A percentile compares a stretch with the other conserved stretches of the same genome.
These are phyloP conservation scores for Nasturtium officinale DNA, from an alignment of 345 rosid genomes.

Conservation along the genomic window DNA sequence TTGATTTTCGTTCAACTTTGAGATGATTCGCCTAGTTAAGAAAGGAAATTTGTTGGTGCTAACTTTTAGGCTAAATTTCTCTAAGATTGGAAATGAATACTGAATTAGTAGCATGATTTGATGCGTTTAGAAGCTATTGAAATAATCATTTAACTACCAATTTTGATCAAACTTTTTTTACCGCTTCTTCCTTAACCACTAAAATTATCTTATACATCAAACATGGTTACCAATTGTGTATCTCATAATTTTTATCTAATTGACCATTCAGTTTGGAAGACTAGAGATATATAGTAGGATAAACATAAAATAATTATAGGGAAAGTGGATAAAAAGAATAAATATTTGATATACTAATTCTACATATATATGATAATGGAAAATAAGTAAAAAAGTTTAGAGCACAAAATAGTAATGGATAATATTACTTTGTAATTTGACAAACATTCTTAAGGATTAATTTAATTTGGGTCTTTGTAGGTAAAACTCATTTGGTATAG, in stretches of 20 bases:
- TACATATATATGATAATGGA: conserved; percentile 1
- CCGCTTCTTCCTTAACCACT: not conserved
- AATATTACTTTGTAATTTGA: conserved; percentile 17
- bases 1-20: not conserved
- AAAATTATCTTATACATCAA: not conserved
- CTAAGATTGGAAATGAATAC: not conserved
- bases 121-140: not conserved
- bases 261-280: conserved; percentile 3
- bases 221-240: not conserved
- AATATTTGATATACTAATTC: not conserved
- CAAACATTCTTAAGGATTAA: conserved; percentile 34
- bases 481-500: conserved; percentile 27
- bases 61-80: not conserved
- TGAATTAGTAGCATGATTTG: not conserved
- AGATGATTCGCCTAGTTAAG: not conserved
- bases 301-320: not conserved
- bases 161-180: not conserved
- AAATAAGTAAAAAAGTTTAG: conserved; percentile 2
- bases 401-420: conserved; percentile 8
- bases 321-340: not conserved
- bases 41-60: not conserved
- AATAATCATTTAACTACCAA: not conserved
- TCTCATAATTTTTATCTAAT: not conserved
- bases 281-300: not conserved
- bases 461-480: conserved; percentile 26